Evolutionary conservation across 441 rosid species (phyloP).

Genomic region (Flueggea neowawraea): DNA sequence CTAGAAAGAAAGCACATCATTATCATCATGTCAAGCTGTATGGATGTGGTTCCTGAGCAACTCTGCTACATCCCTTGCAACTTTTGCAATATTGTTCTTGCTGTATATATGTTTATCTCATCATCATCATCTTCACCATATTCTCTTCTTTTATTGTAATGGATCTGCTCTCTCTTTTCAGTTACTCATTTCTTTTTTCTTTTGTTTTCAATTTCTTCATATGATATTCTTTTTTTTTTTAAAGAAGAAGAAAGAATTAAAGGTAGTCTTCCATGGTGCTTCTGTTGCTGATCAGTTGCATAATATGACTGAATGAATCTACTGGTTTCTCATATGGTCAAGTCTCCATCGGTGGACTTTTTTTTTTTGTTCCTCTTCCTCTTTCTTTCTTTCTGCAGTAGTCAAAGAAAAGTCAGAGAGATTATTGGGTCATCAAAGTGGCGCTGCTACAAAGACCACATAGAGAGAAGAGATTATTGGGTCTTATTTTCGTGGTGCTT

Average conservation of each 20-base stretch:
- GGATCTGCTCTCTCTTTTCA: conserved; percentile 1
- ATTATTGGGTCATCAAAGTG: conserved; percentile 20
- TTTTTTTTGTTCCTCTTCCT: conserved; percentile 22
- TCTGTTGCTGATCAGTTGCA: neutral
- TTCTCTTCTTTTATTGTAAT: neutral
- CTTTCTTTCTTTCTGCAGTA: conserved; percentile 28
- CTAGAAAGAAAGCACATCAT: neutral
- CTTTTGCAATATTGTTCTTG: conserved; percentile 95
- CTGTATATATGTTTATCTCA: conserved; percentile 46
- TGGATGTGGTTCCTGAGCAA: conserved; percentile 67
- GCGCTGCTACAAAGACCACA: conserved; percentile 11
- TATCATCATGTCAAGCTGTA: conserved; percentile 47
- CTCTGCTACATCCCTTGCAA: conserved; percentile 99
- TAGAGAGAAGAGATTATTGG: neutral
- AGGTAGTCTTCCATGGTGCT: neutral
- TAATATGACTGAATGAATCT: neutral
- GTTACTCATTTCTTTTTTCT: neutral
- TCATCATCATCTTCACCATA: conserved; percentile 1
- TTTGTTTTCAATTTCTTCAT: neutral
- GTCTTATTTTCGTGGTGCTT: conserved; percentile 10
- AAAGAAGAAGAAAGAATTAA: no score
- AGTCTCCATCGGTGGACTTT: conserved; percentile 60
- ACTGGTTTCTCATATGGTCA: conserved; percentile 28
- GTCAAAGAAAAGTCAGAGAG: conserved; percentile 58
- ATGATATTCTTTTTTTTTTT: no score